Base-by-base conservation (phyloP, 2,329 filamentous ascomycete species). In the Allantophomopsis lycopodina region DNA sequence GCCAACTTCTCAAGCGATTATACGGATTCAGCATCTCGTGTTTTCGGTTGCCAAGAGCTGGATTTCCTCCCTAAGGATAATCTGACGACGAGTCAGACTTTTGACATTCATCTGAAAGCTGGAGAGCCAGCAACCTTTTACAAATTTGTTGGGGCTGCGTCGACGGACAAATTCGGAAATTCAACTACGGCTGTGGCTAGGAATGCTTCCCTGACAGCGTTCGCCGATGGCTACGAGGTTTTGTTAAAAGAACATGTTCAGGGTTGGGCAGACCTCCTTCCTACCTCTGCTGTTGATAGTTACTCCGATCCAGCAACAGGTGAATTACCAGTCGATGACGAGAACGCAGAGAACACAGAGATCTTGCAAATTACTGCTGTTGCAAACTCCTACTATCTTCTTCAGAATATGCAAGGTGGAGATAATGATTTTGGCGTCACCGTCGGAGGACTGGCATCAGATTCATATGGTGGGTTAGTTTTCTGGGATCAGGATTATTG, bases 91-190 rank as follows among this genome's bases (percentile, higher is more conserved):
- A 76, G 74, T 2, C 76, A 83, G 47, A 65, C 70, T 7, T 66
- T 74, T 34, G 55, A 62, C 8, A 63, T 80, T 20, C 60, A 56
- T 2, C 60, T 83, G 6, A 59, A 58, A 21, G 66, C 68, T 2
- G 70, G 71, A 1, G 51, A 71, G 46, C 65, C 66, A 1, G 63
- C 71, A 3, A 70, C 64, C 1, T 57, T 84, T 35, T 71, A 66
- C 36, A 86, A 86, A 50, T 84, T 69, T 46, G 66, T 85, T 13
- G 81, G 81, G 20, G 69, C 66, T 37, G 79, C 81, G 4, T 82
- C 79, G 1, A 71, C 69, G 0, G 81, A 85, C 55, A 79, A 76
- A 0, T 85, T 83, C 50, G 44, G 59, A 0, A 59, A 79, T 44
- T 71, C 79, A 0, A 60, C 70, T 42, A 49, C 54, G 15, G 35